These are phyloP conservation scores for Umbelopsis ramanniana DNA, from an alignment of 192 early-diverging fungal species.

Conservation along the genomic window DNA sequence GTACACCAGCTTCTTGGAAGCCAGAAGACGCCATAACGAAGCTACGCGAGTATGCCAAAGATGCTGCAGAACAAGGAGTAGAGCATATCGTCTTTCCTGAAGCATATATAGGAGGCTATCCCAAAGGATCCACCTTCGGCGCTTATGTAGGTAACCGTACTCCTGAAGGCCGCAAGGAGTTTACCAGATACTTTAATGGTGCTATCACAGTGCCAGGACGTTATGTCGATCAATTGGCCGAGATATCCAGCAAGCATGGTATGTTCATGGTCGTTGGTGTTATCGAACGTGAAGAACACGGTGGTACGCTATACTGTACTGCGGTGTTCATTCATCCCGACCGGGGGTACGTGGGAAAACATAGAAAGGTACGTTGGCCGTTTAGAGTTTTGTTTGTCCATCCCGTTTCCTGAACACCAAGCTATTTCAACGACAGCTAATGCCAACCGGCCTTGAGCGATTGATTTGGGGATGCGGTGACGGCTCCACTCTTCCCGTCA, in stretches of 20 bases:
- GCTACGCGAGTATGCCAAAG: constrained; percentile 7
- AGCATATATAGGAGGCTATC: constrained; percentile 28
- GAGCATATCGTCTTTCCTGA: constrained; percentile 11
- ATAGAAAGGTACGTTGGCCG: constrained; percentile 15
- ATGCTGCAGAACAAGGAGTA: background rate
- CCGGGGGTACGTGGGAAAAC: constrained; percentile 20
- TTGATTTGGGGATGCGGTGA: constrained; percentile 26
- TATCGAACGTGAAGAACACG: constrained; percentile 21
- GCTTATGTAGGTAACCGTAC: background rate
- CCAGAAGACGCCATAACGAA: constrained; percentile 17
- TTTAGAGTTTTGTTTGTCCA: no score
- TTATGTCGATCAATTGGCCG: constrained; percentile 1
- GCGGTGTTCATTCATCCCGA: constrained; percentile 21
- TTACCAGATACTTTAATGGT: constrained; percentile 15
- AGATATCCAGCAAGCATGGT: background rate
- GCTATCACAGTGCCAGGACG: constrained; percentile 18
- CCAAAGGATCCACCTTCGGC: constrained; percentile 15
- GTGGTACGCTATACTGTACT: constrained; percentile 23
- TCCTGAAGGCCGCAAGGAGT: constrained; percentile 23
- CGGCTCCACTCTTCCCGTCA: constrained; percentile 20
- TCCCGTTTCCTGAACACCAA: background rate
- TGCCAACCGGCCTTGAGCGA: constrained; percentile 24
- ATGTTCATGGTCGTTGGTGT: constrained; percentile 25
- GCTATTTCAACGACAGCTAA: background rate
- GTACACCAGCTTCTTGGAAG: constrained; percentile 15